phyloP scores from a whole-genome alignment of 441 rosid genomes.

The Gossypium schwendimanii region DNA sequence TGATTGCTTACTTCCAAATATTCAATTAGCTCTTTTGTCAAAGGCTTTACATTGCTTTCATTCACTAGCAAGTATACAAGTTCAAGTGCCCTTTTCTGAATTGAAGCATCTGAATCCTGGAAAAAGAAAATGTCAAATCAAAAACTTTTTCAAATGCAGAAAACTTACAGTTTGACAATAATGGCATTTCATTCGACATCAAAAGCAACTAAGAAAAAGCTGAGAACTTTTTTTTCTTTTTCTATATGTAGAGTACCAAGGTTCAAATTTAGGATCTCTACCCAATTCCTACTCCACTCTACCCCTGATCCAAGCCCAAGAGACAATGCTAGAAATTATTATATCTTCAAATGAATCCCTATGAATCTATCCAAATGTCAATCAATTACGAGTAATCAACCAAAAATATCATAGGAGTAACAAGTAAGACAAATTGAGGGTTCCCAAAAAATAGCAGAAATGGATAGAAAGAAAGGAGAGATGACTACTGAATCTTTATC shows the following conservation, averaged over 20 bases:
- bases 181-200: neutral
- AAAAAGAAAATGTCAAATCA: slow-evolving; percentile 29
- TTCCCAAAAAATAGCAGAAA: neutral
- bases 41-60: slow-evolving; percentile 83
- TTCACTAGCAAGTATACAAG: slow-evolving; percentile 82
- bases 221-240: neutral
- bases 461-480: neutral
- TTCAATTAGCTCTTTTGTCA: slow-evolving; percentile 88
- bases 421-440: neutral
- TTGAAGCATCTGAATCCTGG: slow-evolving; percentile 98
- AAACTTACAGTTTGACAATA: neutral
- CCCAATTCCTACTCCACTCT: neutral
- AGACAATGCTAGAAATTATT: neutral
- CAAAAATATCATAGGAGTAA: neutral
- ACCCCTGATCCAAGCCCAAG: neutral
- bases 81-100: slow-evolving; percentile 95
- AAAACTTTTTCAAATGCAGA: slow-evolving; percentile 11
- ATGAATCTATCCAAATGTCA: neutral
- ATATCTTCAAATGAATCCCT: neutral
- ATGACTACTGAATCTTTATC: neutral
- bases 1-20: slow-evolving; percentile 91
- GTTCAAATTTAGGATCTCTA: slow-evolving; percentile 1
- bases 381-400: neutral
- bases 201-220: neutral
- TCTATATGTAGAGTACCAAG: neutral